phyloP scores from a whole-genome alignment of 1,139 yeast genomes.

The Meyerozyma athensensis region DNA sequence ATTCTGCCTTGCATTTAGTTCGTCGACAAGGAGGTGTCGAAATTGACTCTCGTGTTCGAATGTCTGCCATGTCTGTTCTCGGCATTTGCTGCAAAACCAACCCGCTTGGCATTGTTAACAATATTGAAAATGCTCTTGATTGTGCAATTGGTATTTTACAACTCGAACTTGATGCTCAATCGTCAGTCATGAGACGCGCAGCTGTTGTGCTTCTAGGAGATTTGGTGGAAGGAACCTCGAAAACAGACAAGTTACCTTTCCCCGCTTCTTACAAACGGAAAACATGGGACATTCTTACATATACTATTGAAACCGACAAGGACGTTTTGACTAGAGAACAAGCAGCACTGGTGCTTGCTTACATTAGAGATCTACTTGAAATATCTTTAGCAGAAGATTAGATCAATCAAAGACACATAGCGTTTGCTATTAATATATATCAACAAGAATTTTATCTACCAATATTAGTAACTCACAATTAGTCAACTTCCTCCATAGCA shows the following conservation, averaged over 20 bases:
- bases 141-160: constrained; percentile 70
- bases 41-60: constrained; percentile 59
- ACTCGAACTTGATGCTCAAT: constrained; percentile 45
- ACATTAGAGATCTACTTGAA: constrained; percentile 35
- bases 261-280: constrained; percentile 44
- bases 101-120: constrained; percentile 47
- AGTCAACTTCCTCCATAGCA: constrained; percentile 99
- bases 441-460: constrained; percentile 3
- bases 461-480: constrained; percentile 20
- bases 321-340: constrained; percentile 61
- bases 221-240: constrained; percentile 44
- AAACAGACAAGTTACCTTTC: constrained; percentile 41
- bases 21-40: constrained; percentile 23
- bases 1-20: constrained; percentile 34
- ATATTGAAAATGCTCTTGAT: constrained; percentile 58
- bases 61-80: constrained; percentile 81
- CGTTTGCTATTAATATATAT: constrained; percentile 2
- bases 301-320: constrained; percentile 41
- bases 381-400: constrained; percentile 10
- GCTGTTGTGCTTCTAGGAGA: constrained; percentile 71
- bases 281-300: constrained; percentile 39
- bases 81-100: constrained; percentile 63
- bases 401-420: not conserved
- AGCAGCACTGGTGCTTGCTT: constrained; percentile 40
- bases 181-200: constrained; percentile 63